Conservation (phyloP, 164 flowering plant species). For the Magnolia kwangsiensis region DNA sequence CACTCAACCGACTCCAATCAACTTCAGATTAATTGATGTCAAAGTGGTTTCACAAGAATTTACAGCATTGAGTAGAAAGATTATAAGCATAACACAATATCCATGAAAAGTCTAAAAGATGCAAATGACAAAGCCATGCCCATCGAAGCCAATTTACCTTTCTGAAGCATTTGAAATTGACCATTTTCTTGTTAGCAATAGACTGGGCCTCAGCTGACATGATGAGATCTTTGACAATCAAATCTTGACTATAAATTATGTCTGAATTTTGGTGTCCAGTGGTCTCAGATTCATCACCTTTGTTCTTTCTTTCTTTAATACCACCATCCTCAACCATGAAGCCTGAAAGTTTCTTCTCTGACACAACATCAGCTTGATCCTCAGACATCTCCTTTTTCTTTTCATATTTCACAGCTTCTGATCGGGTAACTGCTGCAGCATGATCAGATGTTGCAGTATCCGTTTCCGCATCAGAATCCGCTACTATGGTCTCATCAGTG, state of each 20-base stretch:
- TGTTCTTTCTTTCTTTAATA: conserved; percentile 19
- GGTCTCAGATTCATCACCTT: conserved; percentile 38
- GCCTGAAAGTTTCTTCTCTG: conserved; percentile 13
- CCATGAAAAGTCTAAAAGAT: not conserved
- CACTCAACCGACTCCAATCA: not conserved
- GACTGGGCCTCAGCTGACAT: conserved; percentile 18
- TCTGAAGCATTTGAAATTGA: conserved; percentile 76
- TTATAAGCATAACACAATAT: not conserved
- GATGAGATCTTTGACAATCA: conserved; percentile 45
- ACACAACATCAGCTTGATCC: conserved; percentile 8
- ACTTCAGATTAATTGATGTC: not conserved
- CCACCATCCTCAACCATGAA: conserved; percentile 12
- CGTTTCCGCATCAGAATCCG: conserved; percentile 79
- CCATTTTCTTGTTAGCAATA: conserved; percentile 18
- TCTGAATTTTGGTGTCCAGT: conserved; percentile 32
- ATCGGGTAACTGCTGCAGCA: conserved; percentile 16
- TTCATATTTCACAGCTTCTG: conserved; percentile 23
- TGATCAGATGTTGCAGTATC: conserved; percentile 47
- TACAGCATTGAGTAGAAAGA: not conserved
- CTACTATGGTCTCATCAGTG: conserved; percentile 88
- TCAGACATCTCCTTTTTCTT: conserved; percentile 16
- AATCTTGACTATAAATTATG: conserved; percentile 64
- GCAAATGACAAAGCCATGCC: not conserved
- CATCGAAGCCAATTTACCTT: conserved; percentile 43
- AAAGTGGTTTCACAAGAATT: too few species aligned